Base-by-base conservation (phyloP, 2,329 filamentous ascomycete genomes). In the Fusarium setosum region DNA sequence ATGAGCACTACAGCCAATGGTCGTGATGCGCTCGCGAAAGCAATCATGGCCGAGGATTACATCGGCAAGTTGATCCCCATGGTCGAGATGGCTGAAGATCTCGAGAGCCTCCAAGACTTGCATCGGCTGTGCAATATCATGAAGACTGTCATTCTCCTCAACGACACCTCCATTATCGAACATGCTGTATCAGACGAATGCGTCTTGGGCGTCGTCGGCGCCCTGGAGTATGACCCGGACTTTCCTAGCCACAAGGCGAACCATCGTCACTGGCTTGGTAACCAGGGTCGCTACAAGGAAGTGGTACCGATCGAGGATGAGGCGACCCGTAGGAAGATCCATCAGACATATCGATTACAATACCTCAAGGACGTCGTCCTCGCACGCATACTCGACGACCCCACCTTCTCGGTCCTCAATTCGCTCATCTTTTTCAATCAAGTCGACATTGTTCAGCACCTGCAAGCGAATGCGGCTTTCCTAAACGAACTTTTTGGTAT, bases 401-500 rank as follows among this genome's bases (percentile, higher is more conserved):
- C 95, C 48, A 99, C 96, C 18, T 99, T 98, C 77, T 97, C 93
- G 21, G 94, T 98, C 23, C 89, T 99, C 67, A 99, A 98, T 80
- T 97, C 94, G 49, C 86, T 98, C 71, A 99, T 99, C 69, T 99
- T 97, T 82, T 99, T 97, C 84, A 96, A 98, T 80, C 96, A 99
- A 81, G 94, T 98, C 71, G 96, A 98, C 74, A 97, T 99, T 74
- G 91, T 99, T 48, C 92, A 95, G 74, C 93, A 98, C 78, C 84
- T 99, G n/a, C 94, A 97, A 77, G 85, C 84, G 23, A 97, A 97
- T 72, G 83, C 83, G 1, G 80, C 81, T 2, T 97, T 97, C 73
- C 81, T 98, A 24, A 90, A 89, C 68, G 93, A 97, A 63, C 85
- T 98, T 5, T 99, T 98, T 76, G 86, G 87, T 53, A 93, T 98